phyloP scores from a whole-genome alignment of 2,329 filamentous ascomycete species.

The Penicillium sp. region DNA sequence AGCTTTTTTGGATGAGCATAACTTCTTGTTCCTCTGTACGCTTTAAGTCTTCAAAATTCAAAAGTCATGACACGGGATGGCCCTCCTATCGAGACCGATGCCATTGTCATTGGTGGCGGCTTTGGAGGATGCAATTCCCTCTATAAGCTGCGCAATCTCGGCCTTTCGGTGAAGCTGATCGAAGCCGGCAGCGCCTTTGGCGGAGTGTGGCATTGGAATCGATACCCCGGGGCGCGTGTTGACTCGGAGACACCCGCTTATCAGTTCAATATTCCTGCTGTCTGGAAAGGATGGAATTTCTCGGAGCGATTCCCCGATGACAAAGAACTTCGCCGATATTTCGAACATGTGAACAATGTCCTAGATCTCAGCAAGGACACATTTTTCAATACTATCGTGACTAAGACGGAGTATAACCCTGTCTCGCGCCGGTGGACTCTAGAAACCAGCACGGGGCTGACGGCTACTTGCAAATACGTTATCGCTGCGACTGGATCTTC shows the following conservation, averaged over 20 bases:
- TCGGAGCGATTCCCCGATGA: slow-evolving; percentile 35
- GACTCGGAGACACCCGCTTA: slow-evolving; percentile 57
- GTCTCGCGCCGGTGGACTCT: slow-evolving; percentile 49
- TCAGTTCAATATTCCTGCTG: slow-evolving; percentile 56
- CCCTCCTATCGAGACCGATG: slow-evolving; percentile 32
- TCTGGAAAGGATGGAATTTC: slow-evolving; percentile 53
- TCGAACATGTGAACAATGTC: slow-evolving; percentile 51
- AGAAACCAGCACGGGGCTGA: slow-evolving; percentile 46
- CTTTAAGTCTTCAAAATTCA: background rate
- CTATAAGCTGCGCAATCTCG: slow-evolving; percentile 43
- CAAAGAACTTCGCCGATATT: slow-evolving; percentile 47
- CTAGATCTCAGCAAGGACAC: slow-evolving; percentile 51
- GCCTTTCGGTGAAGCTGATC: slow-evolving; percentile 43
- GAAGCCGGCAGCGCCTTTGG: slow-evolving; percentile 46
- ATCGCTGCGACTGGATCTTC: slow-evolving; percentile 50
- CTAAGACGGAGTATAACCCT: slow-evolving; percentile 46
- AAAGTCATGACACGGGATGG: slow-evolving; percentile 9
- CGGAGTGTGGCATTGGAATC: slow-evolving; percentile 53
- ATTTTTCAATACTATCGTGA: slow-evolving; percentile 50
- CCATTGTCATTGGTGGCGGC: slow-evolving; percentile 47
- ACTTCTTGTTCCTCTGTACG: too few species aligned
- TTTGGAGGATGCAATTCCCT: slow-evolving; percentile 45
- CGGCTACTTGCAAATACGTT: slow-evolving; percentile 48
- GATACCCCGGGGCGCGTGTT: slow-evolving; percentile 50
- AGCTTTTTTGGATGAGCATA: background rate